Conservation (phyloP, 495 filamentous ascomycete genomes). For the Thozetella sp. region DNA sequence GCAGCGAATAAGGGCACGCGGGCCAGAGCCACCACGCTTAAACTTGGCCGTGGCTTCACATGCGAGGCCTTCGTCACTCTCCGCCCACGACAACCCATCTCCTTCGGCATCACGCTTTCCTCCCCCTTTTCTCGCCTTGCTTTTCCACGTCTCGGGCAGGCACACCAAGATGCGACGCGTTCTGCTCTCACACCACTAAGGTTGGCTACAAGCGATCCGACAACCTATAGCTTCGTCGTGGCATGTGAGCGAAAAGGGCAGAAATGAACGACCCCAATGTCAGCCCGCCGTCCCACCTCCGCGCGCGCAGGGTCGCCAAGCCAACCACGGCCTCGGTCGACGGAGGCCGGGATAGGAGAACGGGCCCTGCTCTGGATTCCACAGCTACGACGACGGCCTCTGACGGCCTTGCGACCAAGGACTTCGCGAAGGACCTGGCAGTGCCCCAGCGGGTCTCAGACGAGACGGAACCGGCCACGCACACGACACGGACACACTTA, state of each 20-base stretch:
- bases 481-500: constrained; percentile 13
- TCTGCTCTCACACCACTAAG: neutral
- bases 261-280: constrained; percentile 27
- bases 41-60: neutral
- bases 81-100: too few relatives aligned
- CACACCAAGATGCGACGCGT: constrained; percentile 1
- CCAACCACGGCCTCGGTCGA: constrained; percentile 14
- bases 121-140: neutral
- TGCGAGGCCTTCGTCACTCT: too few relatives aligned
- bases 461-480: constrained; percentile 15
- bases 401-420: constrained; percentile 16
- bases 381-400: constrained; percentile 8
- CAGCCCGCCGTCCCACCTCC: constrained; percentile 16
- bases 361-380: neutral
- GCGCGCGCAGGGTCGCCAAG: constrained; percentile 17
- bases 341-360: constrained; percentile 8
- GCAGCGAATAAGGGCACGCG: neutral
- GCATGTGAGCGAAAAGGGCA: constrained; percentile 13
- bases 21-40: neutral
- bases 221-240: neutral
- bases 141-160: neutral
- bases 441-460: constrained; percentile 15
- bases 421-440: constrained; percentile 14
- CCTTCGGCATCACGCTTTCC: too few relatives aligned
- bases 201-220: neutral